Base-by-base conservation (phyloP, 441 rosid genomes). In the Bruguiera hainesii region DNA sequence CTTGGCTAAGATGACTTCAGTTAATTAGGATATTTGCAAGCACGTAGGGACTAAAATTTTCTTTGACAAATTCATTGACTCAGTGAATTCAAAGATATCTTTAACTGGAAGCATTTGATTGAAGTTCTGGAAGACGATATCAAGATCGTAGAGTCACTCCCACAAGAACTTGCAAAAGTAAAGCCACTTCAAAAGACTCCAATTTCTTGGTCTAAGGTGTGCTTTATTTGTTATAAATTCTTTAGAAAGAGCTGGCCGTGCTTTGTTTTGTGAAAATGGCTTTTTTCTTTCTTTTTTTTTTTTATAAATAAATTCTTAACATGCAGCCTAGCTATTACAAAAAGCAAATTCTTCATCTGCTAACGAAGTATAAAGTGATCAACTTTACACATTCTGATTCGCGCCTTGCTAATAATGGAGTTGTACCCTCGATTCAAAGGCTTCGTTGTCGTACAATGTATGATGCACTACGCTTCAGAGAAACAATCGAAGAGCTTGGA, bases 21-120 rank as follows among this genome's bases (percentile, higher is more conserved):
- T 37, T 11, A 42, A 42, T 11, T 13, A 3, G 1, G 4, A 42
- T 13, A 42, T 42, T 42, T 42, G 18, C 15, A 4, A 42, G 48
- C 16, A 42, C 4, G 20, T 1, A 5, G 20, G 15, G n/a, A 28
- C 1, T 13, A 9, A 16, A 29, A 13, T 33, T 37, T 18, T 19
- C 4, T 8, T n/a, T 9, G 16, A 6, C 0, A 23, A 33, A 65
- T 75, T 23, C 39, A 2, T 60, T 29, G 51, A 50, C 21, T 65
- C 83, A 87, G 91, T 61, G 83, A 82, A 31, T 89, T 89, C 64
- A 82, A 84, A 63, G 91, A 85, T 50, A 82, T 89, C 28, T 89
- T 89, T 42, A 82, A 89, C 59, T 82, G 84, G 87, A 78, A 66
- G 71, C 86, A 86, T 56, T 89, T 89, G 72, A 72, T 83, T 59